Percentiles rank a stretch among this genome's conserved stretches.
Conservation (phyloP, 129 eudicot species). For the Erigeron canadensis region DNA sequence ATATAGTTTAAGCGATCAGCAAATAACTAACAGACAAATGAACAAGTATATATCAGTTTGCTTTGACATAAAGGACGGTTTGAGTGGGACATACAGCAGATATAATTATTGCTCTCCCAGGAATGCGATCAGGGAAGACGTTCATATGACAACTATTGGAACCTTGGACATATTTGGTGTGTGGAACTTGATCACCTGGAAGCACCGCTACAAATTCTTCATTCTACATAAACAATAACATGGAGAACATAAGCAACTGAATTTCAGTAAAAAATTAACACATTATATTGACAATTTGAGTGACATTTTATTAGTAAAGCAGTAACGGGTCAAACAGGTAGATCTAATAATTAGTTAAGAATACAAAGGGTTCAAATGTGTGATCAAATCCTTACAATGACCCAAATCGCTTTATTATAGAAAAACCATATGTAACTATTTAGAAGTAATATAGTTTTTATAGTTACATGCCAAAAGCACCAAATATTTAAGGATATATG, state of each 20-base stretch:
- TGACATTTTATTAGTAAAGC: background rate
- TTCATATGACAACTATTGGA: slow-evolving; percentile 78
- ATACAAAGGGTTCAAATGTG: too few species aligned
- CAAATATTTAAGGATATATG: background rate
- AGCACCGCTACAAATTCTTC: slow-evolving; percentile 76
- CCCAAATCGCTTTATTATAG: background rate
- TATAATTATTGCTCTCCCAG: slow-evolving; percentile 87
- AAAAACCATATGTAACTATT: background rate
- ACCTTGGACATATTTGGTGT: slow-evolving; percentile 89
- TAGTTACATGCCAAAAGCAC: background rate
- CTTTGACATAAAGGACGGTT: background rate
- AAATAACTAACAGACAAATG: background rate
- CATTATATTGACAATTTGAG: background rate
- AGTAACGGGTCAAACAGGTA: background rate
- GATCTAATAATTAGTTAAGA: too few species aligned
- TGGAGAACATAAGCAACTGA: background rate
- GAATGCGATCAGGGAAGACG: slow-evolving; percentile 87
- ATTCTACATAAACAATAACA: slow-evolving; percentile 41
- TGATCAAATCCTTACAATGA: background rate
- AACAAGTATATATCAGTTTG: background rate
- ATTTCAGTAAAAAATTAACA: background rate
- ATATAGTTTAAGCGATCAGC: slow-evolving; percentile 9
- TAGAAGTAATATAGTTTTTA: background rate
- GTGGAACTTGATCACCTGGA: slow-evolving; percentile 69
- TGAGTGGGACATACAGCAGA: slow-evolving; percentile 69